A percentile compares a stretch with the other conserved stretches of the same genome.
phyloP scores from a whole-genome alignment of 2,329 filamentous ascomycete genomes.

The Colletotrichum magnum region DNA sequence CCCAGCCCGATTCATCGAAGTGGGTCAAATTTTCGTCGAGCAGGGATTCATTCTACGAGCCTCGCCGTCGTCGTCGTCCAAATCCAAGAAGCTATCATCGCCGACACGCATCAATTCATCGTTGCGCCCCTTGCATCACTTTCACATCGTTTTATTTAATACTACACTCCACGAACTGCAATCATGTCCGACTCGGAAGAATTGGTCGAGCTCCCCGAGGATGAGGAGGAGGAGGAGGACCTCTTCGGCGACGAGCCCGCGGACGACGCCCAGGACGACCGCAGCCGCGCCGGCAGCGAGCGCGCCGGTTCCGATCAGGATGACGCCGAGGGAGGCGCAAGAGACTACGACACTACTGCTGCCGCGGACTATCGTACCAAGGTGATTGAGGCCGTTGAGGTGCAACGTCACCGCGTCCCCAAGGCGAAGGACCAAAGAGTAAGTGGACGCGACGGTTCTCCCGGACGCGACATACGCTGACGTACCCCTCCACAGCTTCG shows the following conservation, averaged over 20 bases:
- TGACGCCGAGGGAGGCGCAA: conserved; percentile 59
- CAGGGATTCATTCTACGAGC: conserved; percentile 21
- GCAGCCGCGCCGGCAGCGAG: conserved; percentile 70
- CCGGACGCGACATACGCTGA: conserved; percentile 13
- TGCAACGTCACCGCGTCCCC: conserved; percentile 79
- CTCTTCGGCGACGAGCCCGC: conserved; percentile 71
- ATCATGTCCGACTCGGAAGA: conserved; percentile 72
- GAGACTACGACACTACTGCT: conserved; percentile 56
- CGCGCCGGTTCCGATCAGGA: conserved; percentile 69
- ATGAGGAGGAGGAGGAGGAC: conserved; percentile 71
- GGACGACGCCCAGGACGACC: conserved; percentile 75
- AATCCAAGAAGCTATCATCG: conserved; percentile 16
- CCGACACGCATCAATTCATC: background rate
- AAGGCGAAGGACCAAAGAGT: conserved; percentile 80
- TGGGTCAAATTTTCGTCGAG: conserved; percentile 35
- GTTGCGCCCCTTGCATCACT: background rate
- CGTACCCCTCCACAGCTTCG: conserved; percentile 67
- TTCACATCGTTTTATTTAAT: background rate
- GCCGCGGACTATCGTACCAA: conserved; percentile 58
- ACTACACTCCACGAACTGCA: background rate
- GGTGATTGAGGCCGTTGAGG: conserved; percentile 73
- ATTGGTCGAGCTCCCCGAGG: conserved; percentile 62
- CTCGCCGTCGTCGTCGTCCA: conserved; percentile 18
- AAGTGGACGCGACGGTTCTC: conserved; percentile 46
- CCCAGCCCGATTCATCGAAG: conserved; percentile 6